phyloP scores from a whole-genome alignment of 2,329 filamentous ascomycete genomes.

The Westerdykella sp. region DNA sequence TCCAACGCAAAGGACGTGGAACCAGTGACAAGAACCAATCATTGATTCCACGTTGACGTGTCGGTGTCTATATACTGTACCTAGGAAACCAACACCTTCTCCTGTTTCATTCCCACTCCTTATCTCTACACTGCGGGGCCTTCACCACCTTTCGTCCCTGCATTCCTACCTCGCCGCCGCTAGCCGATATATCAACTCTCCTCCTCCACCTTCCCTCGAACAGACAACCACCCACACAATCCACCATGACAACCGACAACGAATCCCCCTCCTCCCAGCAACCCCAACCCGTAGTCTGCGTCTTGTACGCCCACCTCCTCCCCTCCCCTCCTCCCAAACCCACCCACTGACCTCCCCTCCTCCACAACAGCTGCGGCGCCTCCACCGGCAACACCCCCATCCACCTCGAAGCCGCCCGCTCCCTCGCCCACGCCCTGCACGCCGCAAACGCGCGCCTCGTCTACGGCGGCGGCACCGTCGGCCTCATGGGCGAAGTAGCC shows the following conservation, averaged over 20 bases:
- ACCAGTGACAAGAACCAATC: too few relatives aligned
- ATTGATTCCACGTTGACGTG: too few relatives aligned
- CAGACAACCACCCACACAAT: neutral
- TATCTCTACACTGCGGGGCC: too few relatives aligned
- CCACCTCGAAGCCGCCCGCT: slow-evolving; percentile 71
- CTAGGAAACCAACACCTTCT: neutral
- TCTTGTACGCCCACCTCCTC: slow-evolving; percentile 56
- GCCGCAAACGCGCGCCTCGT: slow-evolving; percentile 74
- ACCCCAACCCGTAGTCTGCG: slow-evolving; percentile 70
- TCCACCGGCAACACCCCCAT: slow-evolving; percentile 64
- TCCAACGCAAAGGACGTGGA: too few relatives aligned
- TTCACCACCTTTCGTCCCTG: too few relatives aligned
- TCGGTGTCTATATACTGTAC: too few relatives aligned
- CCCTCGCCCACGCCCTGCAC: slow-evolving; percentile 68
- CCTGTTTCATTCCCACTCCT: too few relatives aligned
- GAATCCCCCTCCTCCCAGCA: slow-evolving; percentile 20
- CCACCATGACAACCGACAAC: slow-evolving; percentile 19
- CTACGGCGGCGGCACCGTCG: slow-evolving; percentile 90
- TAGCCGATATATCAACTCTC: too few relatives aligned
- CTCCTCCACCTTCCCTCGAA: neutral
- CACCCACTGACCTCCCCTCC: slow-evolving; percentile 7
- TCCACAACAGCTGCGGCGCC: slow-evolving; percentile 65
- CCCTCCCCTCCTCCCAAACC: neutral
- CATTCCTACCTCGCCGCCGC: too few relatives aligned
- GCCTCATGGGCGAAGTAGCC: slow-evolving; percentile 92